Evolutionary conservation across 2,329 filamentous ascomycete genomes (phyloP).

Genomic region (Aspergillus glaucus): DNA sequence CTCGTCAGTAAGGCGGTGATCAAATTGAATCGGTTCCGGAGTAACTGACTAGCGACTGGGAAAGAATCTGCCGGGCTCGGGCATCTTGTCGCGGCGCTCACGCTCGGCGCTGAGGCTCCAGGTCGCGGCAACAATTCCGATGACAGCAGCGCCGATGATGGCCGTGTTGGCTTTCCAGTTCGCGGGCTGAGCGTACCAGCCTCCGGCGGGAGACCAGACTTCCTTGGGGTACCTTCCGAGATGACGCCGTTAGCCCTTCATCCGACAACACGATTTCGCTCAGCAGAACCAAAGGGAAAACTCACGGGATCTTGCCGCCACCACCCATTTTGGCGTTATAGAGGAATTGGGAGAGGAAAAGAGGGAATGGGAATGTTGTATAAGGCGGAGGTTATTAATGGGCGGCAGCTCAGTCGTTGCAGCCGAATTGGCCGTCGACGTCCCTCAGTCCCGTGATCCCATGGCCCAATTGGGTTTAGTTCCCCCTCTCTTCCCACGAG

Average conservation of each 20-base stretch:
- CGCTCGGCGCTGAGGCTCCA: conserved; percentile 69
- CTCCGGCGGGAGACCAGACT: conserved; percentile 97
- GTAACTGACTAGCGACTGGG: conserved; percentile 71
- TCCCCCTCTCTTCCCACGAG: conserved; percentile 22
- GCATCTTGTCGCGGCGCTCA: conserved; percentile 68
- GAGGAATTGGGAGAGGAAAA: conserved; percentile 17
- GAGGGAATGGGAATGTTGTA: conserved; percentile 11
- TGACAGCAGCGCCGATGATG: conserved; percentile 61
- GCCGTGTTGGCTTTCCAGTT: conserved; percentile 96
- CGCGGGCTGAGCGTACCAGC: conserved; percentile 89
- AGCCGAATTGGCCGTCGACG: conserved; percentile 27
- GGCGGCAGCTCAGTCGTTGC: conserved; percentile 19
- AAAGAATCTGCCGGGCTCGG: conserved; percentile 70
- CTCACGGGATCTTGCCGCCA: conserved; percentile 68
- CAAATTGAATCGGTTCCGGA: conserved; percentile 2
- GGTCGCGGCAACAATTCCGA: conserved; percentile 61
- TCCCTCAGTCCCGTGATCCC: conserved; percentile 25
- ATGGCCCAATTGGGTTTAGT: conserved; percentile 21
- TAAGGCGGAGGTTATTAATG: background rate
- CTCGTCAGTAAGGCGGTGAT: conserved; percentile 9
- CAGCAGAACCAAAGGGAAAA: conserved; percentile 29
- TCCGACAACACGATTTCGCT: background rate
- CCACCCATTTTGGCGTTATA: conserved; percentile 54
- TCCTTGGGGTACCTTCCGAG: conserved; percentile 84
- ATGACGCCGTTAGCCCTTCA: conserved; percentile 18